A percentile compares a stretch with the other conserved stretches of the same genome.
Evolutionary conservation across 192 early-diverging fungal genomes (phyloP).

Genomic region (Phlyctochytrium bullatum): DNA sequence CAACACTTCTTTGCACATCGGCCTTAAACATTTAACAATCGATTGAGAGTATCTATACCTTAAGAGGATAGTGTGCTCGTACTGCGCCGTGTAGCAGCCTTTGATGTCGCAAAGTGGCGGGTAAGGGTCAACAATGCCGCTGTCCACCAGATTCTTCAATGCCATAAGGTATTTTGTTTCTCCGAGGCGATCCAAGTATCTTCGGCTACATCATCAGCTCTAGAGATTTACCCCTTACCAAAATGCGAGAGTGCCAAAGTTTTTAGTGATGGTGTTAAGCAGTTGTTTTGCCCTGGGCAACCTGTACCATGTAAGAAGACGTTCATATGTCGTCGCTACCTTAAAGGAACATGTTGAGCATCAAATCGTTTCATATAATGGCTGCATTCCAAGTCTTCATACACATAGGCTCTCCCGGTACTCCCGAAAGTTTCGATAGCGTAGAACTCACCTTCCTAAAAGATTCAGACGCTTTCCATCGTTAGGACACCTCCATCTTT

Average conservation of each 20-base stretch:
- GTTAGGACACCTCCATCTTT: slow-evolving; percentile 73
- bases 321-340: slow-evolving; percentile 37
- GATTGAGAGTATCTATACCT: slow-evolving; percentile 58
- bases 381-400: slow-evolving; percentile 86
- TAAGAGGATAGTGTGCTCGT: slow-evolving; percentile 91
- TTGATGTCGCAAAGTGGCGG: slow-evolving; percentile 84
- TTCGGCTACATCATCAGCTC: slow-evolving; percentile 41
- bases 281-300: slow-evolving; percentile 72
- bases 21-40: slow-evolving; percentile 13
- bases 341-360: slow-evolving; percentile 59
- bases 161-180: slow-evolving; percentile 87
- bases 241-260: slow-evolving; percentile 93
- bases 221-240: slow-evolving; percentile 46
- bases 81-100: slow-evolving; percentile 94
- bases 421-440: slow-evolving; percentile 98
- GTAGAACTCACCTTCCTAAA: slow-evolving; percentile 79
- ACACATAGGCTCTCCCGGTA: slow-evolving; percentile 87
- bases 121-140: slow-evolving; percentile 77
- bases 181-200: slow-evolving; percentile 92
- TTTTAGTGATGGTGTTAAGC: slow-evolving; percentile 76
- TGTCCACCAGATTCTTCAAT: slow-evolving; percentile 80
- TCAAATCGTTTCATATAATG: slow-evolving; percentile 80
- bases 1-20: slow-evolving; percentile 74
- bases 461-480: slow-evolving; percentile 1
- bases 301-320: slow-evolving; percentile 28